phyloP scores from a whole-genome alignment of 148 eudicot genomes.

The Cornus kousa region DNA sequence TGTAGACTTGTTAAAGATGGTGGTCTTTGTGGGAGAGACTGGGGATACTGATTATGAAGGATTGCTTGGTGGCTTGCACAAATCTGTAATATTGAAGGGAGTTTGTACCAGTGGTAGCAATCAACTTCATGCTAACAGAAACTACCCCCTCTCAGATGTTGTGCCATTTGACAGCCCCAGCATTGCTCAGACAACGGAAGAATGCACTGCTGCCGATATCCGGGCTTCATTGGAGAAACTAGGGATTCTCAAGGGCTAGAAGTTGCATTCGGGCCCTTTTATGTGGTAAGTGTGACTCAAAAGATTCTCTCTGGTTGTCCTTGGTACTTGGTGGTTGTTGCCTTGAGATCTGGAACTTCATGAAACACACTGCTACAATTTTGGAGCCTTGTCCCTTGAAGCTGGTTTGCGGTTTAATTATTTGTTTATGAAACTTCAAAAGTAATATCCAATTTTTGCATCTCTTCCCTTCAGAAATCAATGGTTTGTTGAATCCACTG shows the following conservation, averaged over 20 bases:
- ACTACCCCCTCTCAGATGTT: constrained; percentile 81
- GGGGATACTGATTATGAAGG: constrained; percentile 96
- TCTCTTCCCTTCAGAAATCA: background rate
- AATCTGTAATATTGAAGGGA: constrained; percentile 74
- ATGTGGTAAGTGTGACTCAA: background rate
- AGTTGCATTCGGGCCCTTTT: background rate
- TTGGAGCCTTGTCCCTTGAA: constrained; percentile 5
- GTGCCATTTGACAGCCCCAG: constrained; percentile 67
- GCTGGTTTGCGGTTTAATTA: background rate
- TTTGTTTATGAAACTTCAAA: constrained; percentile 1
- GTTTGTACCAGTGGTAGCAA: constrained; percentile 44
- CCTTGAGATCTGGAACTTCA: background rate
- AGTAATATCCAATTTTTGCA: background rate
- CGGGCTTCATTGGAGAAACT: constrained; percentile 46
- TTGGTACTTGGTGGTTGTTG: background rate
- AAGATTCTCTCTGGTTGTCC: background rate
- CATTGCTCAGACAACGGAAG: constrained; percentile 43
- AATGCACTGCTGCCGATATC: constrained; percentile 43
- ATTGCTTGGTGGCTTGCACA: constrained; percentile 82
- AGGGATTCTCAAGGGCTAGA: constrained; percentile 35
- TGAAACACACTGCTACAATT: background rate
- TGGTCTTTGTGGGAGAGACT: constrained; percentile 87
- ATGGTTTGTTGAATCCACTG: constrained; percentile 4
- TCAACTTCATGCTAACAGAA: constrained; percentile 62
- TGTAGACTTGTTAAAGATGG: constrained; percentile 62